Percentiles rank a stretch among this genome's conserved stretches.
phyloP scores from a whole-genome alignment of 306 rosid species.

The Prunus padus region DNA sequence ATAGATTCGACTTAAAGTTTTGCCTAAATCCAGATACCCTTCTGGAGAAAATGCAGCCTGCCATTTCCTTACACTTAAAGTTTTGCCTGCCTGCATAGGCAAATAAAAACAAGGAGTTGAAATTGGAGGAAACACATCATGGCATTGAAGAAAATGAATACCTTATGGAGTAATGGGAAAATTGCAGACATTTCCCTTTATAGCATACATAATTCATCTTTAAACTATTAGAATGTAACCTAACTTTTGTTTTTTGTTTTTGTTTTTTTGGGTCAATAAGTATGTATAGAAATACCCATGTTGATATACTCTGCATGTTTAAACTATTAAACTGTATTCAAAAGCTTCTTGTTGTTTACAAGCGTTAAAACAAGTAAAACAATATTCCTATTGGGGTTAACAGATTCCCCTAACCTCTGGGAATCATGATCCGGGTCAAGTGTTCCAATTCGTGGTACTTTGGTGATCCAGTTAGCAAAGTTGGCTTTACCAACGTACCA shows the following conservation, averaged over 20 bases:
- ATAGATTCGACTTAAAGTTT: constrained; percentile 75
- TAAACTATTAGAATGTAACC: too few species aligned
- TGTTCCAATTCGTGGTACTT: background rate
- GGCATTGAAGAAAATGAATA: constrained; percentile 5
- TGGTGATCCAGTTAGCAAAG: background rate
- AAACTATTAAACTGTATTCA: background rate
- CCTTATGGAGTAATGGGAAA: background rate
- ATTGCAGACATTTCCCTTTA: background rate
- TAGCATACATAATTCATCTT: background rate
- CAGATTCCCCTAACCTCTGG: background rate
- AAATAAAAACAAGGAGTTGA: constrained; percentile 17
- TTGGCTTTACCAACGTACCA: background rate
- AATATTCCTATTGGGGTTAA: background rate
- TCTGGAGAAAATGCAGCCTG: constrained; percentile 78
- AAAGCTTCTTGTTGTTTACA: background rate
- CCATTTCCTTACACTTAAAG: constrained; percentile 92
- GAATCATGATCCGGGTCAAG: background rate
- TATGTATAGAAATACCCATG: background rate
- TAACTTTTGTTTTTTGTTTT: rapidly evolving
- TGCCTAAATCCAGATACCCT: constrained; percentile 82
- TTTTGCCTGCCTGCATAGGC: constrained; percentile 79
- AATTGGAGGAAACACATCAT: constrained; percentile 16
- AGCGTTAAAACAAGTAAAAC: background rate
- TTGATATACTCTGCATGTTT: too few species aligned
- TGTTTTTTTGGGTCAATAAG: background rate